These are phyloP conservation scores for Tuber brumale DNA, from an alignment of 495 filamentous ascomycete genomes.

Conservation along the genomic window DNA sequence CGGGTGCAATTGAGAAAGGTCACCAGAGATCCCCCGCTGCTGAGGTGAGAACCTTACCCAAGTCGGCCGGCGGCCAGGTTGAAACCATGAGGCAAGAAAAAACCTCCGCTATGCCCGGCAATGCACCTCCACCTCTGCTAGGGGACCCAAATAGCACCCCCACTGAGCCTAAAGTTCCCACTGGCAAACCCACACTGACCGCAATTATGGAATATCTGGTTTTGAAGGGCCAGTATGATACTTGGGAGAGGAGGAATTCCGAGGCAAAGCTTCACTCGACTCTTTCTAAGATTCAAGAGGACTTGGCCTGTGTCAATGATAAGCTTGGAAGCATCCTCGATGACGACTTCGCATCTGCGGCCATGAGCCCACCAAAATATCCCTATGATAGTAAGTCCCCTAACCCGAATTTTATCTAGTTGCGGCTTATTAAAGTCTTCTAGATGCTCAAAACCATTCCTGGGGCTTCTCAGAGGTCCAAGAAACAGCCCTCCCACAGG, in stretches of 20 bases:
- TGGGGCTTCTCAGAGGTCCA: neutral
- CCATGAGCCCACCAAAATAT: neutral
- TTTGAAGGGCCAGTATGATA: neutral
- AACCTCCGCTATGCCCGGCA: neutral
- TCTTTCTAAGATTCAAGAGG: neutral
- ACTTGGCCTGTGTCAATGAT: neutral
- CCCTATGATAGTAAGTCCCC: neutral
- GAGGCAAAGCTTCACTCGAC: neutral
- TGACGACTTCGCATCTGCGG: neutral
- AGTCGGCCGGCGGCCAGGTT: neutral
- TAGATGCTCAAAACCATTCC: neutral
- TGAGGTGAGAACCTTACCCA: rapidly evolving
- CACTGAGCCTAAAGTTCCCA: neutral
- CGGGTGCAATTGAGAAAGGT: neutral
- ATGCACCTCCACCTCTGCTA: neutral
- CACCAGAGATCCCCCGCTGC: neutral
- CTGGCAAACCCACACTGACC: neutral
- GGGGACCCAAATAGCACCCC: neutral
- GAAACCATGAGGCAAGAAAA: neutral
- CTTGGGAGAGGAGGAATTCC: neutral
- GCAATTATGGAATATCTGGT: neutral
- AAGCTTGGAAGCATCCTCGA: neutral
- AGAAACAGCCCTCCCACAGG: neutral
- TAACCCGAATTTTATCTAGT: neutral
- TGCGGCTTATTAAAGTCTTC: neutral